Evolutionary conservation across 495 filamentous ascomycete species (phyloP), one percentile per base, ranked within the genome.

Genomic region (Tirmania nivea): DNA sequence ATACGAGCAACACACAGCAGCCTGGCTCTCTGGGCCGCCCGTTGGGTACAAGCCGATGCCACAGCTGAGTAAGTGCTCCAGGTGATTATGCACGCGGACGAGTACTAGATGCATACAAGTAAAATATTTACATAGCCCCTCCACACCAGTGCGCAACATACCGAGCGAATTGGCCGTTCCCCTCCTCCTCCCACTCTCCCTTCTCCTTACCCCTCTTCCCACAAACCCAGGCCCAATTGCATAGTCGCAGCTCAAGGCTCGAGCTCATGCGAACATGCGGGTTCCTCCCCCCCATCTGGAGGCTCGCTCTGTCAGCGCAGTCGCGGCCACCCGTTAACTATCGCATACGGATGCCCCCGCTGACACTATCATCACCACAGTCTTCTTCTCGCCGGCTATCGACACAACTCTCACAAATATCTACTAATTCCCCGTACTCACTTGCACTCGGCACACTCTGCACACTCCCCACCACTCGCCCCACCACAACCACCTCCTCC

Each of bases 241-340:
- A 71, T 66, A 66, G 68, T n/a, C 67, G 63, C 69, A 66, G 65
- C 65, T 56, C 63, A 64, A 53, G 64, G 60, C 52, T 65, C 60
- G 64, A 54, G 64, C 68, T 57, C 69, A 64, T 63, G 63, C 59
- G 52, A 54, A 67, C 59, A 65, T 58, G 58, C 65, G 56, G 62
- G 60, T 56, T 55, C 63, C 58, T 58, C 51, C 55, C 56, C 57
- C 63, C 50, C 48, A 53, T 63, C 63, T 54, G 21, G 42, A 48
- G 42, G 11, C 19, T 56, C 58, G 35, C 70, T 72, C 25, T 51
- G 57, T 59, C 35, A 72, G 77, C 60, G 60, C 70, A 55, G 66
- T 57, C 42, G 63, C 73, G n/a, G 53, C 66, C 42, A 47, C 56
- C 20, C 64, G 66, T 45, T 14, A 14, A 19, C 14, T 45, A 14